Evolutionary conservation across 129 eudicot species (phyloP).

Genomic region (Apium graveolens): DNA sequence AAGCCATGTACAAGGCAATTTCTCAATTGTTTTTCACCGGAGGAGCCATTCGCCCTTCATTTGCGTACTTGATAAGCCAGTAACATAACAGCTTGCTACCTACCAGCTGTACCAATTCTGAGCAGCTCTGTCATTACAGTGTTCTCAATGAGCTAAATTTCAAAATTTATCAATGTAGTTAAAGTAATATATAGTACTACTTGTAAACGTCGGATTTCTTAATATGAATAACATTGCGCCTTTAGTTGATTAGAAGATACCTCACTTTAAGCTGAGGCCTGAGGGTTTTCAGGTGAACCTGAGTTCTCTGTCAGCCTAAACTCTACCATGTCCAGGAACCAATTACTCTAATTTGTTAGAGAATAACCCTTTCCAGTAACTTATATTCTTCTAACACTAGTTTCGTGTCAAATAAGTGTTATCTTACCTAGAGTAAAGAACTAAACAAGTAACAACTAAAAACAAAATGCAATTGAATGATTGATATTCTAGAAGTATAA

Average conservation of each 20-base stretch:
- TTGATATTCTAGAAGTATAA: too few species aligned
- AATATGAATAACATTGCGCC: not conserved
- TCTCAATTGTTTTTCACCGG: slow-evolving; percentile 44
- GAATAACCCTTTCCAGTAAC: too few species aligned
- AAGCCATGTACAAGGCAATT: slow-evolving; percentile 66
- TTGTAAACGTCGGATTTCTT: not conserved
- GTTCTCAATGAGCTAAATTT: not conserved
- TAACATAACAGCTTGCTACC: slow-evolving; percentile 14
- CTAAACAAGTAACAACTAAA: too few species aligned
- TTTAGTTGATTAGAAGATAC: not conserved
- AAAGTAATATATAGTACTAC: not conserved
- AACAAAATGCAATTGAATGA: too few species aligned
- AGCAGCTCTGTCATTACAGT: not conserved
- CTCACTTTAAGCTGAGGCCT: not conserved
- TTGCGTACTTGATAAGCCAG: slow-evolving; percentile 33
- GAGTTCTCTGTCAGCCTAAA: too few species aligned
- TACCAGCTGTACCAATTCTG: not conserved
- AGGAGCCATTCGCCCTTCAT: slow-evolving; percentile 40
- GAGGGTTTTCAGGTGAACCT: too few species aligned
- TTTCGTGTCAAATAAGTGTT: too few species aligned
- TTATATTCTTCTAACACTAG: too few species aligned
- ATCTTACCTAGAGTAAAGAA: too few species aligned
- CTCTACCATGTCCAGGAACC: too few species aligned
- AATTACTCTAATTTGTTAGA: too few species aligned
- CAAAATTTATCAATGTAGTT: not conserved